These are phyloP conservation scores for Solanum virginianum DNA, from an alignment of 257 asterid species.

Conservation along the genomic window DNA sequence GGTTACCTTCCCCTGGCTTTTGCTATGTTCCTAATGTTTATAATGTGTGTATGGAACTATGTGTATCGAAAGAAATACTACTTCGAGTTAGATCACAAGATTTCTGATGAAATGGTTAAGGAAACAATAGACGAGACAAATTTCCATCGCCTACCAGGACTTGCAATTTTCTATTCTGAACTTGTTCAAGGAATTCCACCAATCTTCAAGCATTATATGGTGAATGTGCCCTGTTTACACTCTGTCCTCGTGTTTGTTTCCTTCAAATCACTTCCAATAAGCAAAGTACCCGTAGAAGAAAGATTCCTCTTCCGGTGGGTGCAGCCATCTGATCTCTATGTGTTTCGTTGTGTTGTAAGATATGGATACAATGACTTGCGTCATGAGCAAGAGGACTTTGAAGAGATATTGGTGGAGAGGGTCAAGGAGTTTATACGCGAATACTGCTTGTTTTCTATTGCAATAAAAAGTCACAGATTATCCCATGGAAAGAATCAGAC, in stretches of 20 bases:
- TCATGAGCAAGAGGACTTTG: slow-evolving; percentile 27
- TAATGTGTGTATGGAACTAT: slow-evolving; percentile 40
- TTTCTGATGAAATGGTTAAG: slow-evolving; percentile 19
- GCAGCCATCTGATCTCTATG: slow-evolving; percentile 20
- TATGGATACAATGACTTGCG: slow-evolving; percentile 41
- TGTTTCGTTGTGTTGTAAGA: slow-evolving; percentile 46
- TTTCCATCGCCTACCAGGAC: slow-evolving; percentile 26
- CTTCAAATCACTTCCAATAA: slow-evolving; percentile 35
- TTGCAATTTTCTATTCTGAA: slow-evolving; percentile 50
- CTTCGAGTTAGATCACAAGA: slow-evolving; percentile 39
- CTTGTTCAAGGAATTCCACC: slow-evolving; percentile 60
- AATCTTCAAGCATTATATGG: slow-evolving; percentile 41
- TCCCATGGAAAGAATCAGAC: background rate
- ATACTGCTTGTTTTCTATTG: background rate
- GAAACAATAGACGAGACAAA: slow-evolving; percentile 6
- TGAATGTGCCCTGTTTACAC: slow-evolving; percentile 38
- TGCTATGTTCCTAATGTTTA: slow-evolving; percentile 21
- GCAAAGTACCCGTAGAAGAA: slow-evolving; percentile 37
- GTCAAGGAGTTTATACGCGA: slow-evolving; percentile 22
- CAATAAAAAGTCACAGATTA: background rate
- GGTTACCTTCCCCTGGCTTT: slow-evolving; percentile 44
- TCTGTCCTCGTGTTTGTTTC: slow-evolving; percentile 39
- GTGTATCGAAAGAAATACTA: slow-evolving; percentile 32
- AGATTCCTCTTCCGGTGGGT: slow-evolving; percentile 42
- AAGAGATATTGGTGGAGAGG: slow-evolving; percentile 22